Evolutionary conservation across 2,329 filamentous ascomycete genomes (phyloP).

Genomic region (Fonsecaea pedrosoi): DNA sequence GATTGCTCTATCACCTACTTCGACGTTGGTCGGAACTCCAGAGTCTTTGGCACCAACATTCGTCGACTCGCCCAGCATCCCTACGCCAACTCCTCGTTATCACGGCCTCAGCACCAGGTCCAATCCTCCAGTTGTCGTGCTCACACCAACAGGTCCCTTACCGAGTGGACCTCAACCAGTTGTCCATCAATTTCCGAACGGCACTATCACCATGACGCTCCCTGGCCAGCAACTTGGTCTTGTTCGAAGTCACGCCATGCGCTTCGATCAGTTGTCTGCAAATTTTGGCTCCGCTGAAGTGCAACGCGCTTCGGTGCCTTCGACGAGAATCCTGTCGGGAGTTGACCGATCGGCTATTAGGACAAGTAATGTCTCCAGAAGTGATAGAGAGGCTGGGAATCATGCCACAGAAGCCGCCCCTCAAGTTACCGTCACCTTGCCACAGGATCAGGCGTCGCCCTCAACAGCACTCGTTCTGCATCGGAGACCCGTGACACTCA

Average conservation of each 20-base stretch:
- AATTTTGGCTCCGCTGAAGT: neutral
- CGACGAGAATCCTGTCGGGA: neutral
- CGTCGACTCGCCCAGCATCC: neutral
- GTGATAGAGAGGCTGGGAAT: neutral
- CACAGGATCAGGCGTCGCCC: neutral
- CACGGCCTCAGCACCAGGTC: neutral
- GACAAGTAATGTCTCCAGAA: neutral
- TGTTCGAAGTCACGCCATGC: neutral
- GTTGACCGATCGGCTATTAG: neutral
- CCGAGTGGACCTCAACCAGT: neutral
- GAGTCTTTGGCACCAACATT: neutral
- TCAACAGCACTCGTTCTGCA: neutral
- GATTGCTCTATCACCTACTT: neutral
- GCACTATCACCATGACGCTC: neutral
- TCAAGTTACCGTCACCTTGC: neutral
- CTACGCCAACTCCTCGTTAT: neutral
- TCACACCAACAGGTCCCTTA: neutral
- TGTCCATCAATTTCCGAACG: constrained; percentile 4
- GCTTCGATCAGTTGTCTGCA: neutral
- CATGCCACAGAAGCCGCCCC: neutral
- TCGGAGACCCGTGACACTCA: neutral
- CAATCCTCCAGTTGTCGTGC: neutral
- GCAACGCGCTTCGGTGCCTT: neutral
- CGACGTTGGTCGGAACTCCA: neutral
- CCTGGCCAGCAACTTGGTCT: constrained; percentile 8